phyloP scores from a whole-genome alignment of 148 eudicot genomes.

The Rhododendron ovatum region DNA sequence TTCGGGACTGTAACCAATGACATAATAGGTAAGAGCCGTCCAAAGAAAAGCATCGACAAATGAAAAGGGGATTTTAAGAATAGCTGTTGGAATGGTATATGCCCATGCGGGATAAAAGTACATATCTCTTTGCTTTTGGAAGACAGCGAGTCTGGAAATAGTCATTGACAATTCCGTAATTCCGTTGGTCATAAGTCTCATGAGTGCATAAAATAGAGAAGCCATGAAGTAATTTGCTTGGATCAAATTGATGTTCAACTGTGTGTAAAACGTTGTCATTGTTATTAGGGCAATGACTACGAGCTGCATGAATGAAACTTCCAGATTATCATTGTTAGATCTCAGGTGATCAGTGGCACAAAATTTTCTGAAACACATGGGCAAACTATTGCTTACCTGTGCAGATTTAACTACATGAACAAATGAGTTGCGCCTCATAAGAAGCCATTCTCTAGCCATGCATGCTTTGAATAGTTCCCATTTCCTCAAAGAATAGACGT shows the following conservation, averaged over 20 bases:
- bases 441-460: conserved; percentile 65
- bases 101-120: conserved; percentile 81
- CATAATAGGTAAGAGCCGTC: conserved; percentile 60
- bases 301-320: conserved; percentile 28
- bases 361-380: neutral
- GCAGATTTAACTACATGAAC: conserved; percentile 51
- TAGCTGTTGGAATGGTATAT: conserved; percentile 53
- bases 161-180: conserved; percentile 55
- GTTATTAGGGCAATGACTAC: conserved; percentile 44
- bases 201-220: conserved; percentile 44
- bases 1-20: conserved; percentile 61
- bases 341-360: neutral
- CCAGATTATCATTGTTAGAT: neutral
- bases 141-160: conserved; percentile 50
- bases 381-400: conserved; percentile 38
- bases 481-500: conserved; percentile 54
- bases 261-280: conserved; percentile 62
- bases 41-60: conserved; percentile 47
- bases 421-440: conserved; percentile 70
- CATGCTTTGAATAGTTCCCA: conserved; percentile 70
- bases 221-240: conserved; percentile 46
- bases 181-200: conserved; percentile 54
- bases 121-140: conserved; percentile 60
- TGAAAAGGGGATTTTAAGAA: conserved; percentile 58
- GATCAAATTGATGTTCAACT: conserved; percentile 35